These are phyloP conservation scores for Parafenestella ontariensis DNA, from an alignment of 2,329 filamentous ascomycete species.

Conservation along the genomic window DNA sequence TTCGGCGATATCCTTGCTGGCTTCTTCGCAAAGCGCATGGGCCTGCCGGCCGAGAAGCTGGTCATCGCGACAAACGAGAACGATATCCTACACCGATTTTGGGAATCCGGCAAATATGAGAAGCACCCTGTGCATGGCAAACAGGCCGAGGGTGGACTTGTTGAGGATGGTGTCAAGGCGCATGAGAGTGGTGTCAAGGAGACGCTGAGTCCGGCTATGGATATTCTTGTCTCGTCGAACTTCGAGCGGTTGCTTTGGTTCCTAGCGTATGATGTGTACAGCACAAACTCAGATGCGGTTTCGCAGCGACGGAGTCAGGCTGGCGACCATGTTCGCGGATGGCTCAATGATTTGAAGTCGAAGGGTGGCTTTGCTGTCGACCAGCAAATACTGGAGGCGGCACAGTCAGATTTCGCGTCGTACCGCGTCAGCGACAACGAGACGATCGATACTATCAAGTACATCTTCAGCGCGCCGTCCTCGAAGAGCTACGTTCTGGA, in stretches of 20 bases:
- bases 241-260: constrained; percentile 97
- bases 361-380: constrained; percentile 85
- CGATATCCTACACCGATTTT: constrained; percentile 95
- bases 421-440: constrained; percentile 69
- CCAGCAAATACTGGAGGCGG: constrained; percentile 72
- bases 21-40: constrained; percentile 92
- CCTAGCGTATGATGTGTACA: constrained; percentile 68
- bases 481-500: constrained; percentile 77
- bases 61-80: constrained; percentile 97
- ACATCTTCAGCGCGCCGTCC: constrained; percentile 58
- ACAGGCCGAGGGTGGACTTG: constrained; percentile 63
- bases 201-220: constrained; percentile 94
- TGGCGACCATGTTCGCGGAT: constrained; percentile 76
- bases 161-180: constrained; percentile 65
- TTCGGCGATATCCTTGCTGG: constrained; percentile 95
- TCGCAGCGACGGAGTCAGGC: constrained; percentile 58
- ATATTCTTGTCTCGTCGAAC: constrained; percentile 94
- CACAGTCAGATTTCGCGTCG: constrained; percentile 78
- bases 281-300: constrained; percentile 47
- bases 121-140: constrained; percentile 73
- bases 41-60: constrained; percentile 84
- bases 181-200: constrained; percentile 81
- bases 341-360: constrained; percentile 81
- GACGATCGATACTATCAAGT: constrained; percentile 57
- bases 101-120: constrained; percentile 87